phyloP scores from a whole-genome alignment of 2,329 filamentous ascomycete species.

The Coniosporium tulheliwenetii region DNA sequence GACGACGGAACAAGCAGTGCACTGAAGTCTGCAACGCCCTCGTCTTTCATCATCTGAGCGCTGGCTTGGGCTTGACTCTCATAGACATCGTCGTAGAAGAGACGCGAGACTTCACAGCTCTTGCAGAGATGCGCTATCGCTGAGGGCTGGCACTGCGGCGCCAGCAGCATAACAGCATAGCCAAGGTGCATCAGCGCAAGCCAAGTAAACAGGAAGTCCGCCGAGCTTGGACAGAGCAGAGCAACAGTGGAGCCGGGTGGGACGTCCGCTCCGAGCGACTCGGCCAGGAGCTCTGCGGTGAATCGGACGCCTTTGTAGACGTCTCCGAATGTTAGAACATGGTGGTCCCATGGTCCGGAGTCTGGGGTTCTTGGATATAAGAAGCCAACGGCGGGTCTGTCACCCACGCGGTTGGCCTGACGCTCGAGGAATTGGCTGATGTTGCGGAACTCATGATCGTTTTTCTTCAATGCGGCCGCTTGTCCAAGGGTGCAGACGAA shows the following conservation, averaged over 20 bases:
- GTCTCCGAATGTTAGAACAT: conserved; percentile 20
- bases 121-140: conserved; percentile 39
- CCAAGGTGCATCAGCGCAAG: conserved; percentile 42
- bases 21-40: no score
- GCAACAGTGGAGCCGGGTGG: conserved; percentile 24
- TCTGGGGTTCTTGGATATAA: conserved; percentile 15
- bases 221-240: conserved; percentile 39
- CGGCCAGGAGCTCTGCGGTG: conserved; percentile 17
- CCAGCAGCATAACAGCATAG: conserved; percentile 39
- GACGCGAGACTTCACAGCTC: conserved; percentile 22
- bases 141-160: conserved; percentile 29
- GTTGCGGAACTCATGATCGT: conserved; percentile 22
- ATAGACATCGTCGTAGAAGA: conserved; percentile 32
- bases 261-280: conserved; percentile 6
- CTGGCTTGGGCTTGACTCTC: conserved; percentile 11
- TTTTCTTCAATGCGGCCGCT: conserved; percentile 23
- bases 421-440: conserved; percentile 35
- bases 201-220: conserved; percentile 44
- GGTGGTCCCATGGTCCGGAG: conserved; percentile 10
- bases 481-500: conserved; percentile 47
- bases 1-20: no score
- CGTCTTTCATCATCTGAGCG: no score
- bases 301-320: conserved; percentile 17
- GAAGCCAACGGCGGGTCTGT: conserved; percentile 35
- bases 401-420: conserved; percentile 24